phyloP scores from a whole-genome alignment of 805 yeast species.

The Sungouiella blattae region DNA sequence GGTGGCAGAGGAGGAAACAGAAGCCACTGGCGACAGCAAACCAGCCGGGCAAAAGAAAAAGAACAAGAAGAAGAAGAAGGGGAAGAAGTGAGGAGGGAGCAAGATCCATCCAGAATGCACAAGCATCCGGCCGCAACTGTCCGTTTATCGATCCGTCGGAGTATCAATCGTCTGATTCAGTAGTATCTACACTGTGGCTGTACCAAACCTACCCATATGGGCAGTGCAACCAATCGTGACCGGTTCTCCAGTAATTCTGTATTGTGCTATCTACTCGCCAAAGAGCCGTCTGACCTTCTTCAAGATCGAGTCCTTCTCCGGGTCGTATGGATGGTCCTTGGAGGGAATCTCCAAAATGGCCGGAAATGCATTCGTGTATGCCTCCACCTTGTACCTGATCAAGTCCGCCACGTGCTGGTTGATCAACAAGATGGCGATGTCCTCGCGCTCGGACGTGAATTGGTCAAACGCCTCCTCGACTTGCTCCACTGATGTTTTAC shows the following conservation, averaged over 20 bases:
- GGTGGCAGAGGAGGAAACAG: conserved; percentile 15
- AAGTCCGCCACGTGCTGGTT: conserved; percentile 94
- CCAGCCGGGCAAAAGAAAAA: conserved; percentile 11
- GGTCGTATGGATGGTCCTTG: conserved; percentile 97
- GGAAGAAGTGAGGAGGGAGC: conserved; percentile 1
- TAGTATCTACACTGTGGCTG: too few species aligned
- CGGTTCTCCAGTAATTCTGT: too few species aligned
- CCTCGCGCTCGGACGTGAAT: conserved; percentile 72
- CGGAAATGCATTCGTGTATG: conserved; percentile 87
- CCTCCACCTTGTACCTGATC: conserved; percentile 78
- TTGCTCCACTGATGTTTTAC: conserved; percentile 73
- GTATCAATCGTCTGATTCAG: too few species aligned
- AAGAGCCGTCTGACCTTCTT: conserved; percentile 91
- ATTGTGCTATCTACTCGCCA: conserved; percentile 91
- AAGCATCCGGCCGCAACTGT: too few species aligned
- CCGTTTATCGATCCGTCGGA: too few species aligned
- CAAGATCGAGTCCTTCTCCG: conserved; percentile 94
- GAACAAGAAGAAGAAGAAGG: conserved; percentile 8
- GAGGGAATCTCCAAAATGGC: conserved; percentile 96
- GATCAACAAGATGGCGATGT: conserved; percentile 87
- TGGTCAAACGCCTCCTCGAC: conserved; percentile 70
- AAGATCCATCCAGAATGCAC: too few species aligned
- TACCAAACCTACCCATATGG: too few species aligned
- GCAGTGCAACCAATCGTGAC: too few species aligned
- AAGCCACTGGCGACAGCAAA: conserved; percentile 1